Evolutionary conservation across 768 basidiomycete species (phyloP), one percentile per base, ranked within the genome.

Genomic region (Russula griseocarnosa): DNA sequence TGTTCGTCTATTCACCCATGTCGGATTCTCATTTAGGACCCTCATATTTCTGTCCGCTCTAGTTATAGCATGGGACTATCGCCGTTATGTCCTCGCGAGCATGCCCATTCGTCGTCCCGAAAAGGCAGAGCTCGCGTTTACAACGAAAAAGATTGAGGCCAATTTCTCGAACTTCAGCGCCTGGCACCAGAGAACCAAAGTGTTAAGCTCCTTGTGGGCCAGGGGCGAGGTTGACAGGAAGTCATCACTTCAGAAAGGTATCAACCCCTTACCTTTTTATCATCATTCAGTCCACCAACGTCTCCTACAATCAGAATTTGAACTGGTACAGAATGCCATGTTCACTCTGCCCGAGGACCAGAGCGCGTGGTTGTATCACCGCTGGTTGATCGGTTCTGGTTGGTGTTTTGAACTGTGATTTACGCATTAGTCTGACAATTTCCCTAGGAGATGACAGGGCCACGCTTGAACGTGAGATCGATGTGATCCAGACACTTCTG

Each of bases 161-260:
- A 98, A 92, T 71, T 94, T 98, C 72, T 96, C 93, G 38, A 98
- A 99, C 73, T 98, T 97, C 73, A 96, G 94, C 67, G 97, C 97
- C 24, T 99, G 97, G 97, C 97, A 99, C 74, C 94, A 97, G 69
- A 85, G 97, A 38, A 92, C 93, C 1, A 96, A 94, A 71, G 79
- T 94, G 9, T 78, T 91, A 32, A 72, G 79, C 0, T 80, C 79
- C 3, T 71, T 95, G 20, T 93, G 91, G 88, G 79, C 79, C 40
- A 73, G 73, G 34, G 84, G 82, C 20, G 77, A 80, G 66, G 70
- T 83, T 14, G 81, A 87, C 60, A 77, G 80, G 56, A 58, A 70
- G 16, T 78, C 81, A 69, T 83, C 83, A 40, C 84, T 83, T 69
- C 86, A 92, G 70, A 80, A 86, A 74, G 94, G 93, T 87, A 30